These are phyloP conservation scores for Globisporangium polare DNA, from an alignment of 352 stramenopile genomes.

Conservation along the genomic window DNA sequence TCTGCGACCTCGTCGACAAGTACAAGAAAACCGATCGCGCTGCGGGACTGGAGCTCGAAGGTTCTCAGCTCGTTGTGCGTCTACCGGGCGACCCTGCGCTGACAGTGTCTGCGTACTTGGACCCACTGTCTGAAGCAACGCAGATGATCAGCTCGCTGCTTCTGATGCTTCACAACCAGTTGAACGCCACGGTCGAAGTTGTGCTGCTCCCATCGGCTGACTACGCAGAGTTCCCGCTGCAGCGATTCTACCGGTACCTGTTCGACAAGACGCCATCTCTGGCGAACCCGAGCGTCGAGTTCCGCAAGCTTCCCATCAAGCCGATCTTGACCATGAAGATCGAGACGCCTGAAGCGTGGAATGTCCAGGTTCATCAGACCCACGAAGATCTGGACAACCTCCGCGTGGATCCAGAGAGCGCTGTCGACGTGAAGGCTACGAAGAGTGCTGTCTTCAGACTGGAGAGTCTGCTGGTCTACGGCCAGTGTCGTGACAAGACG, in stretches of 20 bases:
- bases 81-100: slow-evolving; percentile 50
- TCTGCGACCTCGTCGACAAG: slow-evolving; percentile 74
- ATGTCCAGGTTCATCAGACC: slow-evolving; percentile 78
- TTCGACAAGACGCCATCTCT: slow-evolving; percentile 57
- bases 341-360: slow-evolving; percentile 91
- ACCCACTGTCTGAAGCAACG: slow-evolving; percentile 87
- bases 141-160: slow-evolving; percentile 89
- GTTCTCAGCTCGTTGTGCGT: slow-evolving; percentile 31
- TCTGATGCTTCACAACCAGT: slow-evolving; percentile 63
- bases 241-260: slow-evolving; percentile 92
- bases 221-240: slow-evolving; percentile 85
- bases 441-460: slow-evolving; percentile 80
- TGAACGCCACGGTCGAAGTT: slow-evolving; percentile 71
- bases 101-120: slow-evolving; percentile 76
- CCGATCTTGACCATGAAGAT: slow-evolving; percentile 92
- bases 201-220: slow-evolving; percentile 61
- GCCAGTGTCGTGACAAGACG: slow-evolving; percentile 86
- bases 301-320: slow-evolving; percentile 77
- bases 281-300: slow-evolving; percentile 48
- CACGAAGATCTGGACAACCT: slow-evolving; percentile 92
- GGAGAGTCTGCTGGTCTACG: slow-evolving; percentile 89
- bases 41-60: slow-evolving; percentile 27
- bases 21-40: slow-evolving; percentile 54
- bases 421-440: slow-evolving; percentile 44
- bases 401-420: slow-evolving; percentile 60